These are phyloP conservation scores for Pleomassaria siparia DNA, from an alignment of 2,329 filamentous ascomycete genomes.

Conservation along the genomic window DNA sequence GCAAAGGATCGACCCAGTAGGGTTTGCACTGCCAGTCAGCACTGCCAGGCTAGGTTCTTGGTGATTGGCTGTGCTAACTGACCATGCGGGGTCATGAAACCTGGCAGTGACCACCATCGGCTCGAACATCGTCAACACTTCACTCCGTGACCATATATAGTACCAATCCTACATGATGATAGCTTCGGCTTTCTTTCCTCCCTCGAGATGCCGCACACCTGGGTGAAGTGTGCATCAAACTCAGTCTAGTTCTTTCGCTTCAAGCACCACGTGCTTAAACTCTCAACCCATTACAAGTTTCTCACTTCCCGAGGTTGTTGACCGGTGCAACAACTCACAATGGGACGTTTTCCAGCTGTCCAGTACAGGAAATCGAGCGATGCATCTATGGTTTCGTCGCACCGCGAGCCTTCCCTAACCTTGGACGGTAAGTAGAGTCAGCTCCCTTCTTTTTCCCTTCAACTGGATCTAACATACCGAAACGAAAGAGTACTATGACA, in stretches of 20 bases:
- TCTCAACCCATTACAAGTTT: no score
- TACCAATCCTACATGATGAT: no score
- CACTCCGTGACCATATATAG: background rate
- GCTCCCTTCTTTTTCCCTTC: background rate
- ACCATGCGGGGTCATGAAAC: background rate
- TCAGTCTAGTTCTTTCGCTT: background rate
- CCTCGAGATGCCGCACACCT: background rate
- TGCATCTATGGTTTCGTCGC: background rate
- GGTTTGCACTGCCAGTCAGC: constrained; percentile 1
- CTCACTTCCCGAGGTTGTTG: background rate
- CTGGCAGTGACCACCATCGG: background rate
- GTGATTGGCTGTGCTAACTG: background rate
- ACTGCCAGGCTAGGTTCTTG: background rate
- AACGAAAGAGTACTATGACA: background rate
- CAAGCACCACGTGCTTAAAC: background rate
- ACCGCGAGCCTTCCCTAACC: background rate
- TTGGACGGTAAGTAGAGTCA: background rate
- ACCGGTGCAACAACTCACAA: no score
- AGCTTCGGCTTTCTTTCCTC: background rate
- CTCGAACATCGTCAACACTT: background rate
- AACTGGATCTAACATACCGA: background rate
- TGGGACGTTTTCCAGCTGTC: background rate
- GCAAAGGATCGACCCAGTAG: background rate
- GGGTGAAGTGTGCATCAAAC: background rate
- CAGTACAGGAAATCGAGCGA: background rate